phyloP scores from a whole-genome alignment of 2,329 filamentous ascomycete genomes.

The Mariannaea sp. region DNA sequence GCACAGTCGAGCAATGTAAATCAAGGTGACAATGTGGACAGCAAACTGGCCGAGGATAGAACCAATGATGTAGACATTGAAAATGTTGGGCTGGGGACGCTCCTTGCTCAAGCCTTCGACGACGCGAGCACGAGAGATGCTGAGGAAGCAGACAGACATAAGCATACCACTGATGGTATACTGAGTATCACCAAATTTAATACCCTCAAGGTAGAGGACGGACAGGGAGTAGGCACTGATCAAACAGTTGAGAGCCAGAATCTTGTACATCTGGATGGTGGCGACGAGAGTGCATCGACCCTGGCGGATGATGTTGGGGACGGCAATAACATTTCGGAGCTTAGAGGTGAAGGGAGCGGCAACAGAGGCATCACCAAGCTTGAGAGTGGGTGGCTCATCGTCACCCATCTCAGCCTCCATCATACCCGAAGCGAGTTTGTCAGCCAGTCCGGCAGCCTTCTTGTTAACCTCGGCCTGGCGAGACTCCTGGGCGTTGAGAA shows the following conservation, averaged over 20 bases:
- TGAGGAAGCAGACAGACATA: slow-evolving; percentile 99
- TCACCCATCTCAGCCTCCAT: slow-evolving; percentile 89
- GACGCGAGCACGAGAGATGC: slow-evolving; percentile 94
- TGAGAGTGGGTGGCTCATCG: slow-evolving; percentile 91
- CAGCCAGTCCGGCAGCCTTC: slow-evolving; percentile 78
- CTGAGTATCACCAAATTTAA: slow-evolving; percentile 98
- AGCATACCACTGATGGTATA: slow-evolving; percentile 99
- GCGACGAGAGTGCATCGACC: slow-evolving; percentile 96
- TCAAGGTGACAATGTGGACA: slow-evolving; percentile 89
- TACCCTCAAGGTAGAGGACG: slow-evolving; percentile 95
- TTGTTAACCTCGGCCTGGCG: slow-evolving; percentile 66
- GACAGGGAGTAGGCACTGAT: slow-evolving; percentile 97
- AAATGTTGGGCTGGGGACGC: slow-evolving; percentile 96
- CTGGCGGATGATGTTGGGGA: slow-evolving; percentile 98
- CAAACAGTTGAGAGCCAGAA: slow-evolving; percentile 93
- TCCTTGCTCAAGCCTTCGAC: slow-evolving; percentile 97
- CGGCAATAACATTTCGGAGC: slow-evolving; percentile 92
- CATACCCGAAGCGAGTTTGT: slow-evolving; percentile 84
- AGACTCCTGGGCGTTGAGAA: slow-evolving; percentile 48
- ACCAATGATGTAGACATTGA: slow-evolving; percentile 98
- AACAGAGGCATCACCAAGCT: slow-evolving; percentile 95
- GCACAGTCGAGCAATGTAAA: slow-evolving; percentile 91
- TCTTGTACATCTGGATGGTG: slow-evolving; percentile 99
- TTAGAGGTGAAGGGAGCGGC: slow-evolving; percentile 98
- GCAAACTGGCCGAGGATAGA: slow-evolving; percentile 97